Evolutionary conservation across 2,329 filamentous ascomycete species (phyloP), one percentile per base, ranked within the genome.

Genomic region (Dryadomyces quercivorus): DNA sequence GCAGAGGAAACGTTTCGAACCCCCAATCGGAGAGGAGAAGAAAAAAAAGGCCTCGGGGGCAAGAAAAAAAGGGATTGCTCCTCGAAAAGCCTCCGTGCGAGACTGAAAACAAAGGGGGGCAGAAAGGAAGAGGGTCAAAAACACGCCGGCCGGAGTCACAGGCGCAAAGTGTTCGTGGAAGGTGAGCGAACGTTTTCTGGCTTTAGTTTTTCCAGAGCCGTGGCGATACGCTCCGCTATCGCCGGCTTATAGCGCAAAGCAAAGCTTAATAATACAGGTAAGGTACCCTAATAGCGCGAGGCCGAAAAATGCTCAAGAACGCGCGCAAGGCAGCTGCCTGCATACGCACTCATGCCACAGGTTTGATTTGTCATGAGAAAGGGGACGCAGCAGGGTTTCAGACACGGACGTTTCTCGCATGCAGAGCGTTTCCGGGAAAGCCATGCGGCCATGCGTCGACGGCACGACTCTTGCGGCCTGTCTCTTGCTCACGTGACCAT

Each of bases 221-320:
- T 50, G 47, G 31, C 42, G 43, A 50, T 50, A 26, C 20, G 10
- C 55, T 58, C 57, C 58, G 57, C 57, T 51, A 55, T 59, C 58
- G 58, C 57, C 57, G 53, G 50, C 53, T 51, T 43, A 26, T 40
- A 51, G 50, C 53, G 46, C 47, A 46, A 9, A 8, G 46, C 47
- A 46, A 9, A 8, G 22, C 55, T 59, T 59, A 58, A 55, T 58
- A 59, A 58, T 59, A 55, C 58, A 55, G 44, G 26, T 31, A 31
- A 31, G 26, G 26, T 31, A 31, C 26, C 26, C 26, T 31, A 31
- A 31, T 31, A 31, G 26, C 26, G 26, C 26, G 26, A 31, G 26
- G 26, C 26, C 26, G 42, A 54, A 47, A 22, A 22, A 21, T 38
- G 44, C 50, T 9, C 22, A 43, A 42, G 20, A 51, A 20, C 8